Evolutionary conservation across 306 rosid species (phyloP).

Genomic region (Dryas drummondii): DNA sequence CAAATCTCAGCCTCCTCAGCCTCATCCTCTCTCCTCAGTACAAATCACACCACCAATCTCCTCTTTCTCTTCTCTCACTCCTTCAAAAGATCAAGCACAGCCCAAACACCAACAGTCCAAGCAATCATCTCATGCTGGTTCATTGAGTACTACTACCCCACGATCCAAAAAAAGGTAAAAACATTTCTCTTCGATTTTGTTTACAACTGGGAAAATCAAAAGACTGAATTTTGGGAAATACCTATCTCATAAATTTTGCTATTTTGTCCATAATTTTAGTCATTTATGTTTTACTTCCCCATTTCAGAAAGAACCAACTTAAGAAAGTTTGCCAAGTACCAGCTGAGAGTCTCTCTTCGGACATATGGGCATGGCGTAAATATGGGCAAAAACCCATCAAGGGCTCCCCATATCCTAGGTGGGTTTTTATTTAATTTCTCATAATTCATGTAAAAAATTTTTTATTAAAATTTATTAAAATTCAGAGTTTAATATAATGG

Average conservation of each 20-base stretch:
- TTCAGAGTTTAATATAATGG: no score
- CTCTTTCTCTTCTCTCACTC: neutral
- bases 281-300: neutral
- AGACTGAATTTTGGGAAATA: conserved; percentile 7
- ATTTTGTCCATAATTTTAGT: conserved; percentile 5
- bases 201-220: neutral
- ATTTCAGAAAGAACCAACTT: conserved; percentile 75
- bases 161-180: conserved; percentile 81
- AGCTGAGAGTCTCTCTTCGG: conserved; percentile 84
- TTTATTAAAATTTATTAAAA: neutral
- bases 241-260: conserved; percentile 15
- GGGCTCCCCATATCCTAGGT: conserved; percentile 99
- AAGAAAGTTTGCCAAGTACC: conserved; percentile 92
- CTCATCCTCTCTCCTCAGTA: conserved; percentile 16
- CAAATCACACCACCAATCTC: neutral
- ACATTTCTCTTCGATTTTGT: conserved; percentile 6
- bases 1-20: conserved; percentile 42
- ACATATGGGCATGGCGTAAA: conserved; percentile 97
- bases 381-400: conserved; percentile 98
- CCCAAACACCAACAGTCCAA: conserved; percentile 34
- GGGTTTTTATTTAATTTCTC: neutral
- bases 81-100: conserved; percentile 11
- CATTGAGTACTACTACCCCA: conserved; percentile 39
- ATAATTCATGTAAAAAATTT: neutral
- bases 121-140: conserved; percentile 31